phyloP scores from a whole-genome alignment of 108 stramenopile species.

The Nitzschia putrida region DNA sequence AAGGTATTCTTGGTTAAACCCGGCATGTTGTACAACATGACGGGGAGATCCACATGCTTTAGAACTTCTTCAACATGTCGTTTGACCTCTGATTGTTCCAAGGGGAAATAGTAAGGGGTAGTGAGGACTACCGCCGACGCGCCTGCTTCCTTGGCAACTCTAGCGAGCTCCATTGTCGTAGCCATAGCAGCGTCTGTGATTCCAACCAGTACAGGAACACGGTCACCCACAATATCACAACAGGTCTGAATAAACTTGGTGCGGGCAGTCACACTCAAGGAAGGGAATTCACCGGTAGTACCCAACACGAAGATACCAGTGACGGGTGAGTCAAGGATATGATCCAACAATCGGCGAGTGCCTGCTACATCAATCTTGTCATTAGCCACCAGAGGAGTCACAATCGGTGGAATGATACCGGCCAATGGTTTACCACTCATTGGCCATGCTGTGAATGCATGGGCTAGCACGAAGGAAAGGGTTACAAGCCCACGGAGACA shows the following conservation, averaged over 20 bases:
- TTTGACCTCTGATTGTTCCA: not conserved
- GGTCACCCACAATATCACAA: not conserved
- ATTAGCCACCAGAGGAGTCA: not conserved
- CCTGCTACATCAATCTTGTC: not conserved
- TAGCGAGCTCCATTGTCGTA: not conserved
- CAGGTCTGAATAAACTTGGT: not conserved
- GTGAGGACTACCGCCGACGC: not conserved
- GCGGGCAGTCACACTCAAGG: not conserved
- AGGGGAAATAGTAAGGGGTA: constrained; percentile 1
- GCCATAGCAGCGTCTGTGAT: not conserved
- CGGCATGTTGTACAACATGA: not conserved
- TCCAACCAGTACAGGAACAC: not conserved
- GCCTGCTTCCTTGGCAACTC: not conserved
- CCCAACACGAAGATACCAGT: not conserved
- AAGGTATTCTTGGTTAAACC: not conserved
- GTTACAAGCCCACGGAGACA: no score
- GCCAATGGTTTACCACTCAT: not conserved
- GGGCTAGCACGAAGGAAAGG: no score
- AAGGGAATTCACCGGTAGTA: not conserved
- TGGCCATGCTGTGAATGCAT: not conserved
- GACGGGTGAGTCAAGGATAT: not conserved
- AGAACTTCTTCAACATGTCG: not conserved
- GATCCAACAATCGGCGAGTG: not conserved
- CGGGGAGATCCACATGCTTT: not conserved
- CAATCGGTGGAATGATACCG: not conserved